Evolutionary conservation across 164 flowering plant genomes (phyloP), one percentile per base, ranked within the genome.

Genomic region (Kingdonia uniflora): DNA sequence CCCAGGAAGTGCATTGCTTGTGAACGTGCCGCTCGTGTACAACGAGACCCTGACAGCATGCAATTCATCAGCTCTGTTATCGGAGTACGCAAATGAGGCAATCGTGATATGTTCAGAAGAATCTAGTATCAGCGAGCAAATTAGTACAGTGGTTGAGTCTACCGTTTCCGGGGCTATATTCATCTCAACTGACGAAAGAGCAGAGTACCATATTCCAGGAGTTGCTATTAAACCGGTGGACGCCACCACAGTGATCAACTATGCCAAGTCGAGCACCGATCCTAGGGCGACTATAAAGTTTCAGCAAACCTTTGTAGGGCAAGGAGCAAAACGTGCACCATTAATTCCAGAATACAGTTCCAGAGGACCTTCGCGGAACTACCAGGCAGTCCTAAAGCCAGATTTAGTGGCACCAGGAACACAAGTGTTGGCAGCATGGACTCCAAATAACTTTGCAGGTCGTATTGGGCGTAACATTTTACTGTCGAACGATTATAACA

Each of bases 361-460:
- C 4, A 51, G 61, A 37, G 61, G 61, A 13, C 66, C 62, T 1
- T 60, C 63, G 29, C 51, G 25, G 13, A 42, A 15, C 51, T 40
- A 19, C 17, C 49, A 54, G 1, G 10, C 22, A 26, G 63, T 80
- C 1, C 40, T 82, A 56, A 82, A 82, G 48, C 85, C 89, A 8
- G 85, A 82, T 55, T n/a, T 71, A 2, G 55, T 64, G 49, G 71
- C 65, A 15, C 73, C 73, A 0, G 66, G 73, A 4, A 22, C 49
- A 2, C 25, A 23, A 40, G 55, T 51, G 11, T 21, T 49, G 6
- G 60, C 52, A 40, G 25, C 62, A n/a, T 59, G 64, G 64, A 20
- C n/a, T 47, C 67, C 81, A 17, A 24, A 33, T 1, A 62, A 59
- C 19, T 6, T 15, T 12, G n/a, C 71, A 0, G 63, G 59, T 0